phyloP scores from a whole-genome alignment of 2,329 filamentous ascomycete genomes.

The Ophiostoma sp. region DNA sequence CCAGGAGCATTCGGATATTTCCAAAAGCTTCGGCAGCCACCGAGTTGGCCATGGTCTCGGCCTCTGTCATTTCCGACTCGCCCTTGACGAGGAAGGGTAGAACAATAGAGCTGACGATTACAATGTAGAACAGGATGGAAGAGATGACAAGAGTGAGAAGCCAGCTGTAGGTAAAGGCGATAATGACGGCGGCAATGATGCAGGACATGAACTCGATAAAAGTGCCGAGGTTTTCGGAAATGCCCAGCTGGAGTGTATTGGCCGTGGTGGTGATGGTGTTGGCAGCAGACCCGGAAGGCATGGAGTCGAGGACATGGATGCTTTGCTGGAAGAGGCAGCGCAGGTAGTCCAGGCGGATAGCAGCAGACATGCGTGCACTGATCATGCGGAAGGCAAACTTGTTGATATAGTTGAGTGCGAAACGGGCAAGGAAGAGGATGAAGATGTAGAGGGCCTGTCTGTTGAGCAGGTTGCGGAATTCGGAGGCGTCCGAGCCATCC shows the following conservation, averaged over 20 bases:
- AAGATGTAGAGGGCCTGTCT: conserved; percentile 59
- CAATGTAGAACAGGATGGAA: conserved; percentile 41
- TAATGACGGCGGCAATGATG: conserved; percentile 48
- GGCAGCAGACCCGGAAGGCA: conserved; percentile 57
- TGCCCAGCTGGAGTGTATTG: conserved; percentile 60
- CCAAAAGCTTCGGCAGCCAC: conserved; percentile 58
- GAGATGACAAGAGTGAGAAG: conserved; percentile 54
- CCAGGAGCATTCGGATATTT: conserved; percentile 57
- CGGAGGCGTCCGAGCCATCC: conserved; percentile 27
- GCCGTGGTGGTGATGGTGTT: conserved; percentile 59
- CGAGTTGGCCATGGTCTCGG: conserved; percentile 54
- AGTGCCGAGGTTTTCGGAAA: conserved; percentile 57
- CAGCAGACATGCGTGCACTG: conserved; percentile 56
- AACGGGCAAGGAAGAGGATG: conserved; percentile 63
- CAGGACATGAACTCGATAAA: conserved; percentile 53
- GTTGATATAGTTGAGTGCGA: conserved; percentile 53
- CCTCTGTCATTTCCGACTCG: conserved; percentile 42
- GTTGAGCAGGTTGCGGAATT: conserved; percentile 42
- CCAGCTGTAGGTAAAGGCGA: conserved; percentile 56
- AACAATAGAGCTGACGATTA: conserved; percentile 37
- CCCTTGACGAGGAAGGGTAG: conserved; percentile 54
- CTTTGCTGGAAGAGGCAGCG: conserved; percentile 59
- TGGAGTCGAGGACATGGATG: conserved; percentile 62
- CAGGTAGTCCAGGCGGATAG: conserved; percentile 60
- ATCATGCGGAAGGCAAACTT: conserved; percentile 57